phyloP scores from a whole-genome alignment of 441 rosid species.

The Populus hybrid region DNA sequence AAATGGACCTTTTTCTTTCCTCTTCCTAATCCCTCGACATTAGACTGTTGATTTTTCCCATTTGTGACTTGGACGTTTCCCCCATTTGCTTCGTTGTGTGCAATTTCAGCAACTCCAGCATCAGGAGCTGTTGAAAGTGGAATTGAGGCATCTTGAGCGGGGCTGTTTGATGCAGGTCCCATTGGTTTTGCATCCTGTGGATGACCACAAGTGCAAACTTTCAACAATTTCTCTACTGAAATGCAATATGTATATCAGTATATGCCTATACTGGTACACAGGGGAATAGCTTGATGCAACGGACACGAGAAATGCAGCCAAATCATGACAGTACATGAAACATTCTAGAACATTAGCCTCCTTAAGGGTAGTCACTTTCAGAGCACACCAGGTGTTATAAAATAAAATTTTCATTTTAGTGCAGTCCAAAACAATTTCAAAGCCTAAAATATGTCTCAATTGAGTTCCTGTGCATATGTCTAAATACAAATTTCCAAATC shows the following conservation, averaged over 20 bases:
- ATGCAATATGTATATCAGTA: neutral
- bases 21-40: slow-evolving; percentile 53
- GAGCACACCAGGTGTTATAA: neutral
- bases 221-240: neutral
- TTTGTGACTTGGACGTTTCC: slow-evolving; percentile 25
- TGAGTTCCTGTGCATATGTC: neutral
- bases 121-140: slow-evolving; percentile 28
- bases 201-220: neutral
- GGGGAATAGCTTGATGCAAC: neutral
- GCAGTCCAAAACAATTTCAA: neutral
- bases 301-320: neutral
- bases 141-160: slow-evolving; percentile 28
- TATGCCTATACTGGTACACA: neutral
- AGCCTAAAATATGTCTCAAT: neutral
- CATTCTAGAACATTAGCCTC: neutral
- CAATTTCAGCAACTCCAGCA: slow-evolving; percentile 27
- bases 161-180: neutral
- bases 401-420: neutral
- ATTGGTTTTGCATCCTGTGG: neutral
- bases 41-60: slow-evolving; percentile 39
- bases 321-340: neutral
- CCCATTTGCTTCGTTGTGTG: slow-evolving; percentile 35
- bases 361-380: neutral
- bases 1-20: slow-evolving; percentile 55
- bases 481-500: neutral